phyloP scores from a whole-genome alignment of 148 eudicot species.

The Spergularia marina region DNA sequence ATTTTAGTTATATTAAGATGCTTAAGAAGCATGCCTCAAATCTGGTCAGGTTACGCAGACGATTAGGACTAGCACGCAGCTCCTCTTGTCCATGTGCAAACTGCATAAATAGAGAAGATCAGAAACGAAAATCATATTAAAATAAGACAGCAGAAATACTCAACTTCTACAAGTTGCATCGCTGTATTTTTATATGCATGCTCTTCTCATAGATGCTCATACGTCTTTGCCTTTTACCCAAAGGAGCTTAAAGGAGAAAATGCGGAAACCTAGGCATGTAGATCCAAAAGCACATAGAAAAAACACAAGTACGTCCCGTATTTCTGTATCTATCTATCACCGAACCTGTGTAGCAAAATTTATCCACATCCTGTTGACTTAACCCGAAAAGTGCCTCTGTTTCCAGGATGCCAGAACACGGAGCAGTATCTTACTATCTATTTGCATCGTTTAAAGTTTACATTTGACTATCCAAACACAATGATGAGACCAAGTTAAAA shows the following conservation, averaged over 20 bases:
- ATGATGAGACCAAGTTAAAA: background rate
- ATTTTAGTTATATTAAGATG: background rate
- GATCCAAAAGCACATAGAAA: background rate
- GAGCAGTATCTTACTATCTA: background rate
- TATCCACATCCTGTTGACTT: background rate
- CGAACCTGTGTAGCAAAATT: background rate
- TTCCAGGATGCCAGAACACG: background rate
- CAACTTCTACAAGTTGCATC: no score
- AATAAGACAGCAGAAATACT: background rate
- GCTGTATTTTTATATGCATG: no score
- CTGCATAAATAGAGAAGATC: slow-evolving; percentile 27
- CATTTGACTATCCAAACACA: background rate
- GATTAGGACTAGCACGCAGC: slow-evolving; percentile 30
- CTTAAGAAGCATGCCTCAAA: slow-evolving; percentile 32
- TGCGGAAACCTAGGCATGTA: background rate
- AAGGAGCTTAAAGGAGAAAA: no score
- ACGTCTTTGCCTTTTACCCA: no score
- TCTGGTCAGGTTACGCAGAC: slow-evolving; percentile 32
- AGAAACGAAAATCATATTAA: background rate
- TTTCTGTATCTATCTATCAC: background rate
- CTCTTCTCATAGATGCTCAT: no score
- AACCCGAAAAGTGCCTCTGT: background rate
- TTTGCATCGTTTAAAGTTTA: background rate
- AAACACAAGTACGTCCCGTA: background rate
- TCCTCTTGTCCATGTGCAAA: slow-evolving; percentile 61